Percentiles rank a stretch among this genome's conserved stretches.
These are phyloP conservation scores for Pisolithus microcarpus DNA, from an alignment of 768 basidiomycete species.

Conservation along the genomic window DNA sequence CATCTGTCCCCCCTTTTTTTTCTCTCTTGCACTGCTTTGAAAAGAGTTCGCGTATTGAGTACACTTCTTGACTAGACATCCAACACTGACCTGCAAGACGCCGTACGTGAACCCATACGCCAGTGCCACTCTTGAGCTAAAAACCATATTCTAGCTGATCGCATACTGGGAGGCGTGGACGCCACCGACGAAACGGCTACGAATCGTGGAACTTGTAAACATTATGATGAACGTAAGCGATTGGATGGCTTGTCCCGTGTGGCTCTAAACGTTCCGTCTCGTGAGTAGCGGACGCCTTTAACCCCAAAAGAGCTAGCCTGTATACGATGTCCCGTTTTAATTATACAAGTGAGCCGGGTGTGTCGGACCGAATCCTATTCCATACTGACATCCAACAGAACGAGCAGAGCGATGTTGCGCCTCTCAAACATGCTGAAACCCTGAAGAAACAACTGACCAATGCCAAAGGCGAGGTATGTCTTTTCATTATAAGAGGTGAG, in stretches of 20 bases:
- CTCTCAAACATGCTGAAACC: conserved; percentile 50
- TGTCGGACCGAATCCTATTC: background rate
- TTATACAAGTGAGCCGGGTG: conserved; percentile 51
- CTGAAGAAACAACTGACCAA: conserved; percentile 44
- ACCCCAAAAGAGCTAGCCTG: conserved; percentile 39
- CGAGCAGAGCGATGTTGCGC: conserved; percentile 48
- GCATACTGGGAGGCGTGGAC: conserved; percentile 53
- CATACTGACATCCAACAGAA: conserved; percentile 36
- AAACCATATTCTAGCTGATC: conserved; percentile 42
- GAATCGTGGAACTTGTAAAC: conserved; percentile 47
- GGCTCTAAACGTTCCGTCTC: conserved; percentile 1
- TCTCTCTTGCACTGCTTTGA: background rate
- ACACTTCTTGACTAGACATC: conserved; percentile 7
- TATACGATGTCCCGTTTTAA: conserved; percentile 57
- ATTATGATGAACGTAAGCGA: conserved; percentile 53
- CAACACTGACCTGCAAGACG: conserved; percentile 54
- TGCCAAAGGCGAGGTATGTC: conserved; percentile 36
- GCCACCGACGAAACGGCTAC: conserved; percentile 48
- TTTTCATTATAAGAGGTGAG: conserved; percentile 59
- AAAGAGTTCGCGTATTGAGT: conserved; percentile 1
- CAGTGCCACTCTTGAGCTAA: conserved; percentile 6
- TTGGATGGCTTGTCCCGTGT: background rate
- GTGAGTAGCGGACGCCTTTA: conserved; percentile 48
- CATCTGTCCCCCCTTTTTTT: too few species aligned
- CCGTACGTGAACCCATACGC: conserved; percentile 35